Evolutionary conservation across 108 stramenopile species (phyloP), one percentile per base, ranked within the genome.

Genomic region (Conticribra weissflogii): DNA sequence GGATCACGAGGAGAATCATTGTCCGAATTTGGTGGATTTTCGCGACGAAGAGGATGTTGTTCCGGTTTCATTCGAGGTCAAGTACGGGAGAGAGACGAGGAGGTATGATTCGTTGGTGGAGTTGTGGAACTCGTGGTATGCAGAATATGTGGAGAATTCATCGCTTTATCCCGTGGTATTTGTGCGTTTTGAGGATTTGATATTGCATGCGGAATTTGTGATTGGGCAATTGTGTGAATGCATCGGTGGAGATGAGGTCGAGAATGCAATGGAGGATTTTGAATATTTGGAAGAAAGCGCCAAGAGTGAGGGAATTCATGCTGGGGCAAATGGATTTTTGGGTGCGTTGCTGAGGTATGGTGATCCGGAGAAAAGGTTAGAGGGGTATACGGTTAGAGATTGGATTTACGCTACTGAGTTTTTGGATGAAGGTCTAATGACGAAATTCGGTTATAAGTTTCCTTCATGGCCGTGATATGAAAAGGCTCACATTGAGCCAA

Each of bases 91-190:
- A 18, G 76, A 67, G 17, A 75, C 63, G 45, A 71, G 71, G 30
- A 47, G 73, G 25, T 73, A 83, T 47, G n/a, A 55, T 17, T 72
- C 72, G 32, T 45, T 88, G 32, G 83, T 72, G 14, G 75, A 83
- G 59, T 54, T 88, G 51, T 88, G 83, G 82, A 86, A 86, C 57
- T 81, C 82, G 32, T 89, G 86, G 88, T 88, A 92, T 72, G 24
- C 34, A 27, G 76, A 72, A 31, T 89, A 86, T 53, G 23, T 74
- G 5, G 21, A 58, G 12, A 36, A 78, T 3, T 15, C 45, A 48
- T 29, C 25, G 0, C 23, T 49, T 23, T 86, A 82, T 77, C 87
- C 87, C 2, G 41, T 66, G n/a, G 46, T 85, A 0, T 78, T 83
- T 49, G 48, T 90, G 46, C 86, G 89, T 23, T 87, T 88, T 61